Evolutionary conservation across 1,139 yeast species (phyloP), one percentile per base, ranked within the genome.

Genomic region (Yamadazyma oceani): DNA sequence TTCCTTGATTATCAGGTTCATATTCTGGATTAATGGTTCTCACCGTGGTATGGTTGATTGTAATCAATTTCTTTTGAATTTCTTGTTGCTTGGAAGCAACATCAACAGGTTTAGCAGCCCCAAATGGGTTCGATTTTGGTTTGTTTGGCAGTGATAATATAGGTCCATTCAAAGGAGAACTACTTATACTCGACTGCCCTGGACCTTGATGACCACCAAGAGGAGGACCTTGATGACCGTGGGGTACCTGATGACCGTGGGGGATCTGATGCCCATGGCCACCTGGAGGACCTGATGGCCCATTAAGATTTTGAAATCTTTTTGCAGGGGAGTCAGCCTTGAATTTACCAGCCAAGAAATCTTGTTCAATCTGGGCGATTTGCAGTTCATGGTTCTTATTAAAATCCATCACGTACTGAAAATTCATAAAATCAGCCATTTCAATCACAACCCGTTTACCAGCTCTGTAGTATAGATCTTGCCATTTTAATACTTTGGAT

Each of bases 21-120:
- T 48, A 55, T 12, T 52, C 57, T 13, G 61, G 57, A 0, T 75
- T 78, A 26, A 74, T 46, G 2, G 81, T 78, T 51, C 72, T 73
- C 36, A 76, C 69, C 0, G 86, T 82, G 0, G 85, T 80, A 29
- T 75, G 72, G 50, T 82, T 82, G 31, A 80, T 59, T 35, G 67
- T 64, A 6, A 71, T 62, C 42, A 82, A 58, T 49, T 73, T 64
- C 44, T 64, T 63, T 28, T 70, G 75, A 26, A 69, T 64, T 46
- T 70, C 75, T 28, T 63, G 64, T 48, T 62, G 68, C 38, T 63
- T 61, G 4, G 74, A 55, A 26, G 66, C 51, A 3, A 66, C 50
- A 62, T 73, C 66, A 40, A 72, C 75, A 3, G 77, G 77, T 47
- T 64, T 70, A 0, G 77, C 76, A 2, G 62, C 58, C 1, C 76